These are phyloP conservation scores for Metschnikowia rubicola DNA, from an alignment of 805 yeast genomes.

Conservation along the genomic window DNA sequence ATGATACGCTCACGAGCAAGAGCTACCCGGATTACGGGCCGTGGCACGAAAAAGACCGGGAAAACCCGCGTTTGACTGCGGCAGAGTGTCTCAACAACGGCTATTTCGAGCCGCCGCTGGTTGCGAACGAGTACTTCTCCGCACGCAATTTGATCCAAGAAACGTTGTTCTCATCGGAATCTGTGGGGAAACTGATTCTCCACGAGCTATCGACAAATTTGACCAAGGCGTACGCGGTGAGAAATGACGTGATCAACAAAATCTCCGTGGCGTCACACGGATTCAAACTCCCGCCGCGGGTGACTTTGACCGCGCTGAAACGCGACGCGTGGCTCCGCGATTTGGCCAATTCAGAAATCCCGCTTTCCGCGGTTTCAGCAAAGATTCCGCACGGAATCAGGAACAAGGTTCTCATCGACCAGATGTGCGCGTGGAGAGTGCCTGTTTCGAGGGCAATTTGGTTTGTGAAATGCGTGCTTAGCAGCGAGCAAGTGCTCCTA, in stretches of 20 bases:
- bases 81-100: conserved; percentile 63
- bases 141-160: conserved; percentile 60
- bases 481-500: conserved; percentile 45
- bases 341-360: conserved; percentile 62
- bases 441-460: conserved; percentile 85
- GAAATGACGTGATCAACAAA: conserved; percentile 41
- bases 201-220: conserved; percentile 38
- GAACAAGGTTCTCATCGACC: conserved; percentile 69
- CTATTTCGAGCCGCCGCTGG: conserved; percentile 58
- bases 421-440: conserved; percentile 59
- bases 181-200: conserved; percentile 33
- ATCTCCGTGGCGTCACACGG: conserved; percentile 31
- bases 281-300: conserved; percentile 82
- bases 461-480: conserved; percentile 85
- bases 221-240: conserved; percentile 33
- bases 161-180: conserved; percentile 35
- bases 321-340: conserved; percentile 83
- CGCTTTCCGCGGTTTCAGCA: conserved; percentile 64
- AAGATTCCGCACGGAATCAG: conserved; percentile 90
- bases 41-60: conserved; percentile 43
- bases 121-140: conserved; percentile 64
- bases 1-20: conserved; percentile 16
- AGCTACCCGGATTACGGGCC: conserved; percentile 69
- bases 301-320: conserved; percentile 83
- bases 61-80: conserved; percentile 47